These are phyloP conservation scores for Pinus albicaulis DNA, from an alignment of 75 land plant genomes.

Conservation along the genomic window DNA sequence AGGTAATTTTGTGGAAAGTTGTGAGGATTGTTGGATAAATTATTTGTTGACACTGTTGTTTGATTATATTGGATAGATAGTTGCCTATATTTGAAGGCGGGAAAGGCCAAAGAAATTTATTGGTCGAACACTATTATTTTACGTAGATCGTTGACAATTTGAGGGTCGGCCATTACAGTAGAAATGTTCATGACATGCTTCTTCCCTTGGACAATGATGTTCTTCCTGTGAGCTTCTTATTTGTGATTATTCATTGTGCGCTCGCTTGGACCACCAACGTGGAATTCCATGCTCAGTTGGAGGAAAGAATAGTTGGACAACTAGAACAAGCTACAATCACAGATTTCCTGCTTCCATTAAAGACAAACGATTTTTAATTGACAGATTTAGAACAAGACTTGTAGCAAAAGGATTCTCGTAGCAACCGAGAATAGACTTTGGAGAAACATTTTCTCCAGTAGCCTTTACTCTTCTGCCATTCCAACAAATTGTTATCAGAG, in stretches of 20 bases:
- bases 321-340: constrained; percentile 26
- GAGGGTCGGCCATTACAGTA: not conserved
- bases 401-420: too few species aligned
- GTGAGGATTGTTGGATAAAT: not conserved
- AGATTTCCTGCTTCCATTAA: constrained; percentile 22
- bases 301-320: constrained; percentile 21
- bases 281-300: constrained; percentile 20
- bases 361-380: too few species aligned
- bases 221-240: too few species aligned
- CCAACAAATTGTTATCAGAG: too few species aligned
- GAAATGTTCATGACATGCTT: too few species aligned
- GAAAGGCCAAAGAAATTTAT: constrained; percentile 31
- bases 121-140: constrained; percentile 18
- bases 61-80: constrained; percentile 14
- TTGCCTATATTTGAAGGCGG: constrained; percentile 12
- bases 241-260: constrained; percentile 25
- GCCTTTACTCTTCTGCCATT: too few species aligned
- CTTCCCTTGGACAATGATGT: constrained; percentile 17
- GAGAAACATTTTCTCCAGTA: too few species aligned
- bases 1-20: too few species aligned
- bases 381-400: too few species aligned
- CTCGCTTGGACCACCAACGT: constrained; percentile 13
- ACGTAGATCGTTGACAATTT: constrained; percentile 12
- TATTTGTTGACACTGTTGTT: constrained; percentile 20
- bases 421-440: too few species aligned